Conservation (phyloP, 2,329 filamentous ascomycete genomes). For the Peltaster fructicola region DNA sequence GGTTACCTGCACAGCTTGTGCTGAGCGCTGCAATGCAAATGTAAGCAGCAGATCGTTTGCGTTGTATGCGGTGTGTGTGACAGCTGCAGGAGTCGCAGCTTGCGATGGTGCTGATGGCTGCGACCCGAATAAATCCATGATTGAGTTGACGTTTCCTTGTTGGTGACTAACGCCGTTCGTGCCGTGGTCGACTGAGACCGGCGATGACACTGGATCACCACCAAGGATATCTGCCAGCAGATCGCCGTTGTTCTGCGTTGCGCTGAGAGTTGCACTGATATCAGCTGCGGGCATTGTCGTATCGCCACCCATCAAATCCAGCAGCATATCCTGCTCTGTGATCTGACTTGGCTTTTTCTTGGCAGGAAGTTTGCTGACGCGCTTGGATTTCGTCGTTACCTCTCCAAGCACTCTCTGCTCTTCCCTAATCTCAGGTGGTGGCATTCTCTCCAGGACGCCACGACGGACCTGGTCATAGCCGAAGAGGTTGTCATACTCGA, state of each 20-base stretch:
- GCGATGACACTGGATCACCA: slow-evolving; percentile 32
- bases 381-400: slow-evolving; percentile 33
- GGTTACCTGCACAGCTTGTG: slow-evolving; percentile 62
- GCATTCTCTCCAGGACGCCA: slow-evolving; percentile 95
- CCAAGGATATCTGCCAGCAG: slow-evolving; percentile 84
- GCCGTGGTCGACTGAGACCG: slow-evolving; percentile 12
- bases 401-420: slow-evolving; percentile 81
- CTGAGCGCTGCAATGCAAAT: slow-evolving; percentile 68
- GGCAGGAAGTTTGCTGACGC: slow-evolving; percentile 39
- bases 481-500: slow-evolving; percentile 94
- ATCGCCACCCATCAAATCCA: slow-evolving; percentile 74
- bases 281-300: slow-evolving; percentile 43
- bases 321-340: slow-evolving; percentile 76
- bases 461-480: slow-evolving; percentile 68
- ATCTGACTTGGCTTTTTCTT: slow-evolving; percentile 63
- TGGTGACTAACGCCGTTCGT: slow-evolving; percentile 8
- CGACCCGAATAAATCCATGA: slow-evolving; percentile 75
- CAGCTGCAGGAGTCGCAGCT: slow-evolving; percentile 19
- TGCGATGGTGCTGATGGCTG: slow-evolving; percentile 22
- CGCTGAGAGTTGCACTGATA: slow-evolving; percentile 36
- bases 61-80: slow-evolving; percentile 54
- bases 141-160: slow-evolving; percentile 35
- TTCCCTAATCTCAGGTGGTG: slow-evolving; percentile 88
- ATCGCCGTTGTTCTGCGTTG: slow-evolving; percentile 53
- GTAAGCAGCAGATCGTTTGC: slow-evolving; percentile 70